A percentile compares a stretch with the other conserved stretches of the same genome.
Evolutionary conservation across 1,284 basidiomycete species (phyloP).

Genomic region (Irpex sp.): DNA sequence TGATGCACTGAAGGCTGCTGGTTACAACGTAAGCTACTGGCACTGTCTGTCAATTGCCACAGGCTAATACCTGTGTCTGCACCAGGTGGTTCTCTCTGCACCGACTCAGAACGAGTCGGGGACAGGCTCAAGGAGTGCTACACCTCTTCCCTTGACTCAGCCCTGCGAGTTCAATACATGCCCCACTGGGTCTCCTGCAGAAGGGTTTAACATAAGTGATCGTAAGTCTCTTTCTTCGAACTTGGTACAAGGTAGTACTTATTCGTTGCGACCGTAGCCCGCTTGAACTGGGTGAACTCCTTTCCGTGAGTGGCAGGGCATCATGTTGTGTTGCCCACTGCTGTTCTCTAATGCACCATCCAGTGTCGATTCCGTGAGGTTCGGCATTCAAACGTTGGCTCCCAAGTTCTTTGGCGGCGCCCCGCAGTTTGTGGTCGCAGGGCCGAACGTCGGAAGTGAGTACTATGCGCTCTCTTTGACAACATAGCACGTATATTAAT

Average conservation of each 20-base stretch:
- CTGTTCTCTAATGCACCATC: background rate
- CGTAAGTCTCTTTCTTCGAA: slow-evolving; percentile 23
- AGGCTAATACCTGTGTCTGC: too few species aligned
- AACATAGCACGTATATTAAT: background rate
- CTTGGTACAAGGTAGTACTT: background rate
- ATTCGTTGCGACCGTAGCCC: slow-evolving; percentile 12
- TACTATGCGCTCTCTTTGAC: background rate
- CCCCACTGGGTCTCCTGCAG: slow-evolving; percentile 38
- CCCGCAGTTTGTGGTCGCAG: slow-evolving; percentile 50
- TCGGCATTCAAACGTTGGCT: slow-evolving; percentile 45
- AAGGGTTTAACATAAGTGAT: slow-evolving; percentile 40
- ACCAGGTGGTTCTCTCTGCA: slow-evolving; percentile 39
- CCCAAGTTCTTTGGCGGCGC: slow-evolving; percentile 37
- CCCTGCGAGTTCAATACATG: slow-evolving; percentile 42
- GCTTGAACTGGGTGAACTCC: slow-evolving; percentile 33
- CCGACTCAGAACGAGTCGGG: slow-evolving; percentile 40
- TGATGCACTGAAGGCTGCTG: slow-evolving; percentile 29
- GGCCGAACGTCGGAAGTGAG: slow-evolving; percentile 46
- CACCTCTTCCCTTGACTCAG: slow-evolving; percentile 21
- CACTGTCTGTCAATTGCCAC: background rate
- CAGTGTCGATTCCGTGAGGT: slow-evolving; percentile 41
- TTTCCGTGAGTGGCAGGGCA: slow-evolving; percentile 30
- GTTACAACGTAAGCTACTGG: slow-evolving; percentile 28
- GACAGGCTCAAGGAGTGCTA: slow-evolving; percentile 32
- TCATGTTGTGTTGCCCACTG: slow-evolving; percentile 18